A percentile compares a stretch with the other conserved stretches of the same genome.
Evolutionary conservation across 192 early-diverging fungal genomes (phyloP).

Genomic region (Coemansia sp.): DNA sequence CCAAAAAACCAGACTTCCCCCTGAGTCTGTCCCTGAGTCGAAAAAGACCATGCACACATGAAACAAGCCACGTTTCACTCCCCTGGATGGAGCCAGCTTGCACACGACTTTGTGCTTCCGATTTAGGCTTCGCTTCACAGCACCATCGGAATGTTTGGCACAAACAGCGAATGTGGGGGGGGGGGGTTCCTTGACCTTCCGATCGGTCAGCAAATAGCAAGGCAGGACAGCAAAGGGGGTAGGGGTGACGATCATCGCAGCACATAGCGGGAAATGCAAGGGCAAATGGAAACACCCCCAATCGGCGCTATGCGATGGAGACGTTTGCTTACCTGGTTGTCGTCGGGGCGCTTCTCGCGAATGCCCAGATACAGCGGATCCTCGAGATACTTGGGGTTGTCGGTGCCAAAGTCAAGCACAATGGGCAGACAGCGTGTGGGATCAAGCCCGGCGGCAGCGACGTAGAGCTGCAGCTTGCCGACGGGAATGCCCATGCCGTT

Average conservation of each 20-base stretch:
- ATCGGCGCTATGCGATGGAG: conserved; percentile 1
- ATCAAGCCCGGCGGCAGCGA: conserved; percentile 81
- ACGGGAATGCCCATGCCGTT: conserved; percentile 96
- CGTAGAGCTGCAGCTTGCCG: conserved; percentile 93
- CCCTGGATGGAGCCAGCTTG: no score
- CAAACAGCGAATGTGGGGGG: no score
- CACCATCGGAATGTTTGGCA: background rate
- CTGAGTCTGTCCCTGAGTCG: background rate
- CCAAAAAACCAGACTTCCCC: no score
- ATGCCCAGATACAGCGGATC: conserved; percentile 91
- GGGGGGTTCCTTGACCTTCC: background rate
- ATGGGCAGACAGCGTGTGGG: conserved; percentile 87
- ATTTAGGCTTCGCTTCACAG: background rate
- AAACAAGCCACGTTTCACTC: background rate
- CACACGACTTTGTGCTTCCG: background rate
- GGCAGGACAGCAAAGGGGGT: background rate
- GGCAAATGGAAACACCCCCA: no score
- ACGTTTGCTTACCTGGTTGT: conserved; percentile 49
- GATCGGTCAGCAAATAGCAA: background rate
- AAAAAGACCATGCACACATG: background rate
- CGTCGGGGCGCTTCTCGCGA: conserved; percentile 63
- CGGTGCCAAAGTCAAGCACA: conserved; percentile 88
- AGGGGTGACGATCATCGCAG: background rate
- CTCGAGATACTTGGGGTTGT: conserved; percentile 75
- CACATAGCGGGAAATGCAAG: background rate